phyloP scores from a whole-genome alignment of 2,329 filamentous ascomycete genomes.

The Exserohilum turcica region DNA sequence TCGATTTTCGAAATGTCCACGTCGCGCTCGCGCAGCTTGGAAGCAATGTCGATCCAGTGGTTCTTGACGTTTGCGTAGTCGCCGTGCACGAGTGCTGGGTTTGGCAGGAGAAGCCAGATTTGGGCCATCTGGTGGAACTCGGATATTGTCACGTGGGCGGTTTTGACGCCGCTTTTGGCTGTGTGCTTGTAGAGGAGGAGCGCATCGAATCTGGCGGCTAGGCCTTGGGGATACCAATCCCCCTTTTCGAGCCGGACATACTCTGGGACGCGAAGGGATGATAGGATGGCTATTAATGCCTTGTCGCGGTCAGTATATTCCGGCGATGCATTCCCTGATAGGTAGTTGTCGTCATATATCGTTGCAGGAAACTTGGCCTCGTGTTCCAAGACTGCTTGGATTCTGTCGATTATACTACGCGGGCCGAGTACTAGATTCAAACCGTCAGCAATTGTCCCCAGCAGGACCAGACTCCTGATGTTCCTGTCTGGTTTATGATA shows the following conservation, averaged over 20 bases:
- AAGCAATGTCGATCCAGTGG: not conserved
- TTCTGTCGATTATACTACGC: not conserved
- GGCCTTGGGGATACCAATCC: slow-evolving; percentile 11
- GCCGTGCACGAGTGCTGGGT: not conserved
- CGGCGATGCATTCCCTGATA: not conserved
- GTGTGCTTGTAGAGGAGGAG: slow-evolving; percentile 5
- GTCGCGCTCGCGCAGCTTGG: not conserved
- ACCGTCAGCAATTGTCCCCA: not conserved
- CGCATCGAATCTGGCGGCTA: not conserved
- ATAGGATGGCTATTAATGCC: slow-evolving; percentile 8
- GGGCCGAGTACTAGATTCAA: slow-evolving; percentile 4
- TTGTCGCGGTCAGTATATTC: slow-evolving; percentile 1
- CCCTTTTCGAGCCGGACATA: not conserved
- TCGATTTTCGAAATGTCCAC: slow-evolving; percentile 3
- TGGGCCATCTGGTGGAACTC: not conserved
- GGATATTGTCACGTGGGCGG: not conserved
- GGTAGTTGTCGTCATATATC: not conserved
- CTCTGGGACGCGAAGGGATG: not conserved
- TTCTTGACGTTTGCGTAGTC: not conserved
- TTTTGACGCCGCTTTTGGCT: not conserved
- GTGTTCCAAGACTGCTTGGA: slow-evolving; percentile 10
- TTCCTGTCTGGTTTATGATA: not conserved
- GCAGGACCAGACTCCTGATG: too few relatives aligned
- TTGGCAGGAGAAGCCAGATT: not conserved
- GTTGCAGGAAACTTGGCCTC: not conserved